These are phyloP conservation scores for Leucosporidium scottii DNA, from an alignment of 768 basidiomycete genomes.

Conservation along the genomic window DNA sequence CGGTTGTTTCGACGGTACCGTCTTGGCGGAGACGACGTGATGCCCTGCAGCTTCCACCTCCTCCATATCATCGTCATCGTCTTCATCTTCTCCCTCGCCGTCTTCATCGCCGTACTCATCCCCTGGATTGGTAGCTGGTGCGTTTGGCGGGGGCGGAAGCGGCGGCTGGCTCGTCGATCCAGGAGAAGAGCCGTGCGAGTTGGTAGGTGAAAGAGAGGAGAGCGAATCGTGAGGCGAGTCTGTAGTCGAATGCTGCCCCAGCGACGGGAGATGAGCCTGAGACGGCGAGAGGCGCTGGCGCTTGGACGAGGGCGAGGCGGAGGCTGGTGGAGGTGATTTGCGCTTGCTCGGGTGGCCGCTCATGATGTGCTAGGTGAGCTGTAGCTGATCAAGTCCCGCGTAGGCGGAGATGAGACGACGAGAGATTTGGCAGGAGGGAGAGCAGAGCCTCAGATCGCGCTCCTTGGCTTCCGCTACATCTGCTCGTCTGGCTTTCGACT, in stretches of 20 bases:
- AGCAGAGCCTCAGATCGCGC: too few relatives aligned
- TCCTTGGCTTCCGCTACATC: too few relatives aligned
- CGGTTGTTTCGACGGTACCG: conserved; percentile 14
- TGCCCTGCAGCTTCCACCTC: conserved; percentile 1
- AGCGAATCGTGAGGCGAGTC: conserved; percentile 6
- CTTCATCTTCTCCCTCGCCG: background rate
- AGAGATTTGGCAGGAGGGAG: too few relatives aligned
- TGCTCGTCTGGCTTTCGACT: too few relatives aligned
- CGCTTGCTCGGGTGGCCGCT: too few relatives aligned
- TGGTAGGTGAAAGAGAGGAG: conserved; percentile 1
- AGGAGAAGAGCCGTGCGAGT: too few relatives aligned
- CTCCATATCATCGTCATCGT: background rate
- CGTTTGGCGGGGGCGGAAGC: background rate
- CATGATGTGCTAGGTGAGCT: too few relatives aligned
- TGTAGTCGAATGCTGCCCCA: background rate
- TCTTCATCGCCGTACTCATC: background rate
- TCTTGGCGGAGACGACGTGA: conserved; percentile 19
- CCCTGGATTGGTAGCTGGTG: background rate
- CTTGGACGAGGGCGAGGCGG: background rate
- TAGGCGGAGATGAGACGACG: too few relatives aligned
- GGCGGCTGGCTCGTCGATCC: too few relatives aligned
- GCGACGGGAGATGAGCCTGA: background rate
- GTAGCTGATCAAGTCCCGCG: too few relatives aligned
- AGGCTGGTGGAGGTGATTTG: background rate
- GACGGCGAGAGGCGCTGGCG: conserved; percentile 12